Evolutionary conservation across 2,329 filamentous ascomycete species (phyloP).

Genomic region (Coniochaeta sp.): DNA sequence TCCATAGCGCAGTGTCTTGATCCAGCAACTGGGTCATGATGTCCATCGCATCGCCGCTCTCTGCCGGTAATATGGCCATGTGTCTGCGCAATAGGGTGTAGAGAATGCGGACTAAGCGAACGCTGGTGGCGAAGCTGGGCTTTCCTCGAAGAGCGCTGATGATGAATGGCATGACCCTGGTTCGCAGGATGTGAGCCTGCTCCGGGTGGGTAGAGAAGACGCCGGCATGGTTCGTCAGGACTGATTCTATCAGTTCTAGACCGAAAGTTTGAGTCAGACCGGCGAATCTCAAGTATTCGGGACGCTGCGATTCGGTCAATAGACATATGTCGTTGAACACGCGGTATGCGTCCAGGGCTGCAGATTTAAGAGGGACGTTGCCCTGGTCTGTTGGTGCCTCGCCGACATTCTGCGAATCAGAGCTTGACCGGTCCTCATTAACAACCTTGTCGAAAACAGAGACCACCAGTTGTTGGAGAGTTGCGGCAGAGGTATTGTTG

Average conservation of each 20-base stretch:
- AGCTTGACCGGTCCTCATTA: conserved; percentile 59
- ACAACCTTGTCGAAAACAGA: conserved; percentile 90
- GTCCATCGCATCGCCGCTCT: conserved; percentile 77
- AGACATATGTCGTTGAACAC: conserved; percentile 86
- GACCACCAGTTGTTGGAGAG: conserved; percentile 86
- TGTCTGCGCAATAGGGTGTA: conserved; percentile 76
- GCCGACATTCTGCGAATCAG: conserved; percentile 52
- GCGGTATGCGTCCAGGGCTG: conserved; percentile 78
- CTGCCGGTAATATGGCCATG: conserved; percentile 63
- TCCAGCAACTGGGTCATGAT: conserved; percentile 82
- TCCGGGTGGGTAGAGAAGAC: conserved; percentile 75
- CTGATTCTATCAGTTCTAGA: conserved; percentile 85
- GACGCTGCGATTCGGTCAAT: conserved; percentile 74
- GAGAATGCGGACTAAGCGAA: conserved; percentile 75
- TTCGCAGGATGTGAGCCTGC: conserved; percentile 70
- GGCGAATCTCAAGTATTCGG: conserved; percentile 75
- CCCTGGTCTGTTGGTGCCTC: conserved; percentile 63
- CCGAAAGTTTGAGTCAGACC: conserved; percentile 76
- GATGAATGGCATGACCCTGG: conserved; percentile 75
- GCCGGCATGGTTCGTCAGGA: conserved; percentile 76
- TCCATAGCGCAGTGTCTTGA: conserved; percentile 79
- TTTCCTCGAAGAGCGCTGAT: conserved; percentile 72
- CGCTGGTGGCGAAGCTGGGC: conserved; percentile 72
- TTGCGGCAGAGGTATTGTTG: conserved; percentile 94
- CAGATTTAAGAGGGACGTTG: conserved; percentile 59